Conservation (phyloP, 441 rosid genomes). For the Daphne laureola region DNA sequence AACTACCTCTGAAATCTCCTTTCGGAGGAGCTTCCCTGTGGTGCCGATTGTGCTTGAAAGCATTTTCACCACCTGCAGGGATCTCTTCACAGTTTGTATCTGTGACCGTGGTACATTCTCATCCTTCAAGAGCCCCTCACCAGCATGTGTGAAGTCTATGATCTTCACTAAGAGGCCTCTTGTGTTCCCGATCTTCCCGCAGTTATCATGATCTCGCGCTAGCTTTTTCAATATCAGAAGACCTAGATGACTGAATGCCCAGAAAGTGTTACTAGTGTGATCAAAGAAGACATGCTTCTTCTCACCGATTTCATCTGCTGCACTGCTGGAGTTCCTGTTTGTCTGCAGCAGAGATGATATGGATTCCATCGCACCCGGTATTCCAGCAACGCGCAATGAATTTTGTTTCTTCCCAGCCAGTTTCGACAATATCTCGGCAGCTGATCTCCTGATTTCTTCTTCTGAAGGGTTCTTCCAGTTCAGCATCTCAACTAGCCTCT, state of each 20-base stretch:
- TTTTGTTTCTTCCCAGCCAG: conserved; percentile 80
- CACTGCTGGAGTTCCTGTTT: conserved; percentile 34
- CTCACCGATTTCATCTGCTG: conserved; percentile 78
- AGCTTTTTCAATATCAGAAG: conserved; percentile 73
- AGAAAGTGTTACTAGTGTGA: conserved; percentile 44
- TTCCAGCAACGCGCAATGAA: conserved; percentile 72
- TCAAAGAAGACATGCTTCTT: conserved; percentile 41
- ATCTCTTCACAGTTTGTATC: conserved; percentile 59
- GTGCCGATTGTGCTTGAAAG: conserved; percentile 71
- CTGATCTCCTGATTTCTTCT: conserved; percentile 73
- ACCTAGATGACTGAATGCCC: conserved; percentile 79
- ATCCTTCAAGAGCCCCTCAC: conserved; percentile 44
- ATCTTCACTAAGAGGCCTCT: conserved; percentile 85
- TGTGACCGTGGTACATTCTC: conserved; percentile 40
- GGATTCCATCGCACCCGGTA: conserved; percentile 92
- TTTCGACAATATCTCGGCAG: conserved; percentile 72
- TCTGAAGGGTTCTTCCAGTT: conserved; percentile 86
- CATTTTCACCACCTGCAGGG: conserved; percentile 80
- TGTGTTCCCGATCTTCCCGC: conserved; percentile 90
- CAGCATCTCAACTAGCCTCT: conserved; percentile 82
- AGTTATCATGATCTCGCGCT: conserved; percentile 81
- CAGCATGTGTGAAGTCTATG: conserved; percentile 66
- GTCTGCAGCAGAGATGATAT: conserved; percentile 79
- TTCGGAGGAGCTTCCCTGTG: conserved; percentile 61
- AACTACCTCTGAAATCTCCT: conserved; percentile 79